Evolutionary conservation across 352 stramenopile genomes (phyloP).

Genomic region (Pythium myriotylum): DNA sequence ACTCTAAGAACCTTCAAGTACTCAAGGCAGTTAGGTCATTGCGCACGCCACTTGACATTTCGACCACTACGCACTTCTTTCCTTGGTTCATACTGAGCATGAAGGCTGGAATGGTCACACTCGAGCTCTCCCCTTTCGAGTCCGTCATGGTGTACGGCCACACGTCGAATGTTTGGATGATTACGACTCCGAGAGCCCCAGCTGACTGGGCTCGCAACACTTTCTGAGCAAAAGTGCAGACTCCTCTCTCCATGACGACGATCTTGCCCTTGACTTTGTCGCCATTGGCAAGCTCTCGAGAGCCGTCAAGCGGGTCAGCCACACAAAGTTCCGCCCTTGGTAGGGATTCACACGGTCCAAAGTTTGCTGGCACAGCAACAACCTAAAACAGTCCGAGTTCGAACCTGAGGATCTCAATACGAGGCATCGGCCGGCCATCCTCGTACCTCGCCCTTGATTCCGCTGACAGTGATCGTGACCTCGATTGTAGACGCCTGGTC

Average conservation of each 20-base stretch:
- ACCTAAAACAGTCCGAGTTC: conserved; percentile 36
- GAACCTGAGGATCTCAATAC: not conserved
- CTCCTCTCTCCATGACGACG: conserved; percentile 70
- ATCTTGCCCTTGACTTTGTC: conserved; percentile 56
- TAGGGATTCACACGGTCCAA: conserved; percentile 72
- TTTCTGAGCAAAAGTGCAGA: conserved; percentile 77
- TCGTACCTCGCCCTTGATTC: conserved; percentile 74
- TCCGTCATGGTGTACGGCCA: conserved; percentile 89
- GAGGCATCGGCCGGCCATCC: not conserved
- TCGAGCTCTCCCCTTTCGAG: conserved; percentile 61
- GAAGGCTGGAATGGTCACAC: conserved; percentile 68
- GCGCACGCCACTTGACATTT: no score
- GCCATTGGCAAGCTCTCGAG: conserved; percentile 44
- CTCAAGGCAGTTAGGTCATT: no score
- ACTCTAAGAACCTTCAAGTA: conserved; percentile 55
- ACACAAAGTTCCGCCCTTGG: conserved; percentile 41
- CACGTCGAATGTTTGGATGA: conserved; percentile 72
- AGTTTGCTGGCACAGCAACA: conserved; percentile 71
- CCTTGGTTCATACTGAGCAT: conserved; percentile 80
- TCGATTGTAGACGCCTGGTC: conserved; percentile 79
- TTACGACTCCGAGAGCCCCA: conserved; percentile 59
- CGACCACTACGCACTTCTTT: conserved; percentile 38
- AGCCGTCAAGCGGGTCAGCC: conserved; percentile 64
- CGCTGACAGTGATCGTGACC: conserved; percentile 60
- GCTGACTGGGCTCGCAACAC: conserved; percentile 62